Conservation (phyloP, 306 rosid genomes). For the Chamaecrista fasciculata region DNA sequence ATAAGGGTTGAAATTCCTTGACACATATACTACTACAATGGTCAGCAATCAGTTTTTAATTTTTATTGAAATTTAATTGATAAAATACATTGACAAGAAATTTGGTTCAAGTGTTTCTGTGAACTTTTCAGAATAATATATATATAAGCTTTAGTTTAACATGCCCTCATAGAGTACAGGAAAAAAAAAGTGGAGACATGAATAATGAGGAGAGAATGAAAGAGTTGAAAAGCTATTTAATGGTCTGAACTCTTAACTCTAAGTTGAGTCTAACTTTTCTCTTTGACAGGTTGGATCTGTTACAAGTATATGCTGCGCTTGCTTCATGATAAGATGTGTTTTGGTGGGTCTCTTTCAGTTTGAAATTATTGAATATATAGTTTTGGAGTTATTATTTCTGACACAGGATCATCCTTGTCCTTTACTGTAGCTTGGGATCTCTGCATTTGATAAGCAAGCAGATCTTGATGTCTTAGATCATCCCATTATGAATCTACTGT, state of each 20-base stretch:
- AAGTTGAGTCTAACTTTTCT: background rate
- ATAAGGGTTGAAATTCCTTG: no score
- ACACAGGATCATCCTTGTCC: slow-evolving; percentile 29
- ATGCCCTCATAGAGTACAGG: background rate
- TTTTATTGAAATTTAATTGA: background rate
- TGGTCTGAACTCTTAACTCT: background rate
- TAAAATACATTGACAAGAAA: background rate
- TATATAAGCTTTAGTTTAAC: background rate
- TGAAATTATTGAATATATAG: background rate
- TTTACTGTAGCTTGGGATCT: slow-evolving; percentile 51
- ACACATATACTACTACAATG: background rate
- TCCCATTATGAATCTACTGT: slow-evolving; percentile 58
- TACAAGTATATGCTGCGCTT: slow-evolving; percentile 66
- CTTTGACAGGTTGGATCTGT: slow-evolving; percentile 70
- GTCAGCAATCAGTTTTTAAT: background rate
- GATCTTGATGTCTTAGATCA: slow-evolving; percentile 62
- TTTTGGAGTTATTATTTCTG: background rate
- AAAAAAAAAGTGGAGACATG: background rate
- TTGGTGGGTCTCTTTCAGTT: slow-evolving; percentile 56
- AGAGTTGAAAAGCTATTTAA: background rate
- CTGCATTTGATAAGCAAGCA: slow-evolving; percentile 50
- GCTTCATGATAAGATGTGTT: slow-evolving; percentile 73
- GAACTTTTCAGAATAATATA: background rate
- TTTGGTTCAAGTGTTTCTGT: background rate
- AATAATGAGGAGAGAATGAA: background rate